Evolutionary conservation across 2,329 filamentous ascomycete species (phyloP).

Genomic region (Cordyceps javanica): DNA sequence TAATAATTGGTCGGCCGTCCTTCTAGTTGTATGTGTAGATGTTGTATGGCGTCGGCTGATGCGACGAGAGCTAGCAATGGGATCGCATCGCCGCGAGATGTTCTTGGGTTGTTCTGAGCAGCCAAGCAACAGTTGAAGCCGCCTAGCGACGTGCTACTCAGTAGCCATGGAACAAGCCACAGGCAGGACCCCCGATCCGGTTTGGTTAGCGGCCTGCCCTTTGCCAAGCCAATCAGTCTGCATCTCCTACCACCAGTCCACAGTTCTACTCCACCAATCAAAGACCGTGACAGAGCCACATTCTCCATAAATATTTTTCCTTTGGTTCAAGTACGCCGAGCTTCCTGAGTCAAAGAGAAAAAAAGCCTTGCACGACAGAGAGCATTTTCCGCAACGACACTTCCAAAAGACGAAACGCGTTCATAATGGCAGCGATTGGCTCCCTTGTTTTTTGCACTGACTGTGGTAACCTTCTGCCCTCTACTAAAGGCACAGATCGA

Average conservation of each 20-base stretch:
- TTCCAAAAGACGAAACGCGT: constrained; percentile 6
- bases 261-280: not conserved
- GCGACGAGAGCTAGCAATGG: constrained; percentile 2
- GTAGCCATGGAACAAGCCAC: constrained; percentile 10
- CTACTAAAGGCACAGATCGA: constrained; percentile 69
- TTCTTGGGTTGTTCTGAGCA: not conserved
- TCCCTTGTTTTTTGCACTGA: constrained; percentile 89
- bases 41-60: not conserved
- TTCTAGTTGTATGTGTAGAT: not conserved
- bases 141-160: not conserved
- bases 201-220: constrained; percentile 8
- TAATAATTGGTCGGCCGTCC: not conserved
- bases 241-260: not conserved
- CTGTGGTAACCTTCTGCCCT: constrained; percentile 84
- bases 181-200: constrained; percentile 13
- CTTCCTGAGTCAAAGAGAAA: not conserved
- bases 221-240: constrained; percentile 13
- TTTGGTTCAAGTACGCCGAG: not conserved
- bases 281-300: no score
- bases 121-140: not conserved
- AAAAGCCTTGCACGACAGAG: constrained; percentile 2
- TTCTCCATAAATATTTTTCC: constrained; percentile 5
- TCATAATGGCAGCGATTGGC: constrained; percentile 77
- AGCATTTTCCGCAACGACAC: constrained; percentile 2
- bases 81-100: not conserved